phyloP scores from a whole-genome alignment of 78 protist genomes.

The Pelomyxa schiedti region DNA sequence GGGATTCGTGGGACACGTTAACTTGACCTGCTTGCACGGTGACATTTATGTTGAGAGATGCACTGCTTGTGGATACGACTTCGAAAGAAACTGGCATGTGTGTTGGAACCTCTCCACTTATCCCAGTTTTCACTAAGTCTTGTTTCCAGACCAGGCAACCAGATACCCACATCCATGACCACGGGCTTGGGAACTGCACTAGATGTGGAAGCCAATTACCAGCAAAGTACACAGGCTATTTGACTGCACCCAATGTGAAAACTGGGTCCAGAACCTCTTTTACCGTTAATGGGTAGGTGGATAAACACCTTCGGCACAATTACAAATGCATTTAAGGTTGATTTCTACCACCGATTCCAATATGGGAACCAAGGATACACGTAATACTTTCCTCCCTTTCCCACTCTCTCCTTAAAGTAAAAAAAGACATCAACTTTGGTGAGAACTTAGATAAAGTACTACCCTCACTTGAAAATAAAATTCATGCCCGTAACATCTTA shows the following conservation, averaged over 20 bases:
- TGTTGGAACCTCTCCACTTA: neutral
- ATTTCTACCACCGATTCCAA: neutral
- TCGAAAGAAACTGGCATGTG: neutral
- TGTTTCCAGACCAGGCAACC: too few relatives aligned
- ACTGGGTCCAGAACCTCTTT: neutral
- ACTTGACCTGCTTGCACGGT: neutral
- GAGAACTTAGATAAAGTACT: neutral
- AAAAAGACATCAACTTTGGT: conserved; percentile 1
- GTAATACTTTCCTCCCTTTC: too few relatives aligned
- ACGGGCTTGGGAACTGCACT: neutral
- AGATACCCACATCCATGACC: conserved; percentile 8
- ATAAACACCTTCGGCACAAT: too few relatives aligned
- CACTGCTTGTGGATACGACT: neutral
- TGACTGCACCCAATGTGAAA: neutral
- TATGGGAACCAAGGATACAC: neutral
- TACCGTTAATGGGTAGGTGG: neutral
- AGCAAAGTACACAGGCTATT: neutral
- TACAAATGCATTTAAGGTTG: neutral
- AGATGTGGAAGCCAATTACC: neutral
- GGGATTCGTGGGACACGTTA: neutral
- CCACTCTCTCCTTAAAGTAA: too few relatives aligned
- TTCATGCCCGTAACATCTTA: too few relatives aligned
- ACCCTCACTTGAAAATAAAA: too few relatives aligned
- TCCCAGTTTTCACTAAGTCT: too few relatives aligned
- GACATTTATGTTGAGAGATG: neutral